Percentiles rank a stretch among this genome's conserved stretches.
These are phyloP conservation scores for Fusarium albidum DNA, from an alignment of 2,329 filamentous ascomycete genomes.

Conservation along the genomic window DNA sequence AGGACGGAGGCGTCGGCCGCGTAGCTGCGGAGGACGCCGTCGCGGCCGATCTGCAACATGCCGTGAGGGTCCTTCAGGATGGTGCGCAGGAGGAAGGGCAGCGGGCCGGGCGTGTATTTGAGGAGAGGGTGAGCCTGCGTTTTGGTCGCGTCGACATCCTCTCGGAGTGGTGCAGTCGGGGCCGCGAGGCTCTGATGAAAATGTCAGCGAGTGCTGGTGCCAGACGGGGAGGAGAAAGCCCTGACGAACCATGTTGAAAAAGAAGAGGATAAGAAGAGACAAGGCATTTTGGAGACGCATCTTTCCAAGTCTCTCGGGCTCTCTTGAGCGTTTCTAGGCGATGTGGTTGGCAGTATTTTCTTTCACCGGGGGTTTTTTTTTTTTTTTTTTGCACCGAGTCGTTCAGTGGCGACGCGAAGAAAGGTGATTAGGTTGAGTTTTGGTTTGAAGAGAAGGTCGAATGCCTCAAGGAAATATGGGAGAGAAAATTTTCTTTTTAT, in stretches of 20 bases:
- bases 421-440: not conserved
- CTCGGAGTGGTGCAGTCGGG: not conserved
- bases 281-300: not conserved
- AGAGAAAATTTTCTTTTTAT: not conserved
- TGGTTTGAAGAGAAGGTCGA: not conserved
- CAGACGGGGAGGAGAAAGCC: not conserved
- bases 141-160: not conserved
- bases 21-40: constrained; percentile 15
- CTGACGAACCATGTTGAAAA: not conserved
- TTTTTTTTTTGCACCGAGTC: not conserved
- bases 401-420: not conserved
- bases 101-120: constrained; percentile 4
- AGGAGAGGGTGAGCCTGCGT: constrained; percentile 4
- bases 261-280: not conserved
- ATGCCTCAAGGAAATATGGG: not conserved
- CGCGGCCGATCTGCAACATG: not conserved
- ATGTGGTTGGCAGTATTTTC: not conserved
- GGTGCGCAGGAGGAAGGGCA: constrained; percentile 1
- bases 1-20: constrained; percentile 11
- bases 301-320: not conserved
- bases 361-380: not conserved
- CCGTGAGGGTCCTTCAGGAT: constrained; percentile 12
- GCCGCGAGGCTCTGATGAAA: not conserved
- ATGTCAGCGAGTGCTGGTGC: not conserved
- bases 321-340: not conserved